Evolutionary conservation across 1,139 yeast genomes (phyloP).

Genomic region (Diutina neorugosa): DNA sequence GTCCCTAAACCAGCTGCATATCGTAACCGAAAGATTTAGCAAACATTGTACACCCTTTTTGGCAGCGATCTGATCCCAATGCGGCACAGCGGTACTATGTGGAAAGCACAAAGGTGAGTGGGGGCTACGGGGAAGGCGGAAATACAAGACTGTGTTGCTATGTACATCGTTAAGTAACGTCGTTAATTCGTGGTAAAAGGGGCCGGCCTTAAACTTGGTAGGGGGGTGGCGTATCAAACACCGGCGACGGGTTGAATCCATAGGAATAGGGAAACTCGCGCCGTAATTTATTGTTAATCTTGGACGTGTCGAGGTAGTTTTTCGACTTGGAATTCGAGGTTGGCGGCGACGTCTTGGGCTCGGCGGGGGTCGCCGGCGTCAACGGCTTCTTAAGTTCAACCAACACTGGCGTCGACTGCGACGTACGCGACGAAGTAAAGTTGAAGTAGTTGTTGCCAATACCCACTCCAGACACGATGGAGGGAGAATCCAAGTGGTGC

Average conservation of each 20-base stretch:
- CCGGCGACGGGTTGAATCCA: background rate
- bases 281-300: background rate
- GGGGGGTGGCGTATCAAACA: conserved; percentile 3
- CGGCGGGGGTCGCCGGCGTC: background rate
- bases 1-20: background rate
- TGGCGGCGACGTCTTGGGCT: background rate
- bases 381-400: background rate
- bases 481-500: conserved; percentile 4
- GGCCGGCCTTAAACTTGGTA: background rate
- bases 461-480: conserved; percentile 21
- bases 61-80: background rate
- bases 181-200: background rate
- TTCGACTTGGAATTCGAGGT: background rate
- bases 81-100: background rate
- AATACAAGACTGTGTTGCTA: background rate
- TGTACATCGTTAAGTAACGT: no score
- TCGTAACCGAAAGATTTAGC: background rate
- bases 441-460: conserved; percentile 25
- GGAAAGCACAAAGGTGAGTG: background rate
- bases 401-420: background rate
- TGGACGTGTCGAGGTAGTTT: background rate
- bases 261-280: background rate
- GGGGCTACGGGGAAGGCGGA: no score
- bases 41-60: background rate
- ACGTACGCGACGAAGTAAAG: conserved; percentile 14